Evolutionary conservation across 2,329 filamentous ascomycete species (phyloP).

Genomic region (Phyllosticta citrichinensis): DNA sequence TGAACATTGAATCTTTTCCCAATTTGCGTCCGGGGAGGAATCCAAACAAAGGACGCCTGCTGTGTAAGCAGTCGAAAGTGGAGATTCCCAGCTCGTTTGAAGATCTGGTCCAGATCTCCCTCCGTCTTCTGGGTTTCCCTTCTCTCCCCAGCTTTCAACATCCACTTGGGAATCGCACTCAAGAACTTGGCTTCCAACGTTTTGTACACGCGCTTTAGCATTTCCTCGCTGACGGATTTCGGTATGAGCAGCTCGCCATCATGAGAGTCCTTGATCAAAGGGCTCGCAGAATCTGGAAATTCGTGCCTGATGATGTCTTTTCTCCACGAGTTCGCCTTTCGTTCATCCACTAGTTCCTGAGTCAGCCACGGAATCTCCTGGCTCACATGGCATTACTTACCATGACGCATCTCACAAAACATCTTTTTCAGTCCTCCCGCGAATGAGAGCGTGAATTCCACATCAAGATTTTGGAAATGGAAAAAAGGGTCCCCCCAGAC

Average conservation of each 20-base stretch:
- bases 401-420: not conserved
- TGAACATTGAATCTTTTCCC: not conserved
- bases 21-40: not conserved
- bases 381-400: not conserved
- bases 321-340: not conserved
- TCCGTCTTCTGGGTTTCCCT: not conserved
- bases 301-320: not conserved
- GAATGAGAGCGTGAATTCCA: not conserved
- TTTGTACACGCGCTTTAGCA: not conserved
- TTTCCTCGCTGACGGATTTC: not conserved
- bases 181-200: not conserved
- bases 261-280: not conserved
- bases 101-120: not conserved
- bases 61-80: not conserved
- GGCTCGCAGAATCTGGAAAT: not conserved
- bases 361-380: not conserved
- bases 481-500: not conserved
- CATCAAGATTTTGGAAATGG: not conserved
- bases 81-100: not conserved
- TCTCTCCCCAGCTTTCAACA: not conserved
- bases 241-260: not conserved
- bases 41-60: not conserved
- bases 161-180: not conserved
- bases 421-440: not conserved
- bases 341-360: not conserved